Evolutionary conservation across 2,329 filamentous ascomycete species (phyloP), one percentile per base, ranked within the genome.

Genomic region (Hypoxylon sp.): DNA sequence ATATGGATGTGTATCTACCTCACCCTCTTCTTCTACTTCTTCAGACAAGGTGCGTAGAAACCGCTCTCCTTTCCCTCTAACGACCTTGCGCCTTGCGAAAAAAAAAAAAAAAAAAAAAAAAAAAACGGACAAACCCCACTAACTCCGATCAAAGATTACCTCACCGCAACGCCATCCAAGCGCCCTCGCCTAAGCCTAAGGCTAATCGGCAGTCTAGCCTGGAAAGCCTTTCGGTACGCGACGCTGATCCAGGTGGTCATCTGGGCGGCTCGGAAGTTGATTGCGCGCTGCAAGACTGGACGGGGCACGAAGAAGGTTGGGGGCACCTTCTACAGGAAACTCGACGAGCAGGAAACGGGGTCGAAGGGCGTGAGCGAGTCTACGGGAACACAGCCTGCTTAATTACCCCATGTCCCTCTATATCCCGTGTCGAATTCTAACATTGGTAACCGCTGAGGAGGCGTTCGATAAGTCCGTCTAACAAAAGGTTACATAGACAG

Each of bases 171-270:
- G 5, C 10, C 47, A 26, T 51, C 22, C 17, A 44, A 58, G 5
- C 59, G 54, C n/a, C 52, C 10, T 3, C 59, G 42, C 11, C 37
- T 33, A 8, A 11, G 46, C 42, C 9, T 11, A 4, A 9, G 26
- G 1, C 39, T 50, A 2, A 3, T 50, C 50, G 37, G 31, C 8
- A 61, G 47, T 50, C 17, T 47, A 10, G 59, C 67, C 19, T 67
- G 67, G 64, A 66, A 54, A 11, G 54, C 71, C 9, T 59, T 73
- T 17, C 39, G 31, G 37, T 67, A 66, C 46, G 59, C 55, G 42
- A 72, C 69, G 39, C 53, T 57, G 24, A 44, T 73, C 17, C 59
- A 65, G 58, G 11, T 51, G 11, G 22, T 63, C 17, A 37, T 72
- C 50, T 69, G 64, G 67, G 42, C 47, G 3, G 39, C 31, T 42